Percentiles rank a stretch among this genome's conserved stretches.
These are phyloP conservation scores for Oxytropis ochrocephala DNA, from an alignment of 306 rosid species.

Conservation along the genomic window DNA sequence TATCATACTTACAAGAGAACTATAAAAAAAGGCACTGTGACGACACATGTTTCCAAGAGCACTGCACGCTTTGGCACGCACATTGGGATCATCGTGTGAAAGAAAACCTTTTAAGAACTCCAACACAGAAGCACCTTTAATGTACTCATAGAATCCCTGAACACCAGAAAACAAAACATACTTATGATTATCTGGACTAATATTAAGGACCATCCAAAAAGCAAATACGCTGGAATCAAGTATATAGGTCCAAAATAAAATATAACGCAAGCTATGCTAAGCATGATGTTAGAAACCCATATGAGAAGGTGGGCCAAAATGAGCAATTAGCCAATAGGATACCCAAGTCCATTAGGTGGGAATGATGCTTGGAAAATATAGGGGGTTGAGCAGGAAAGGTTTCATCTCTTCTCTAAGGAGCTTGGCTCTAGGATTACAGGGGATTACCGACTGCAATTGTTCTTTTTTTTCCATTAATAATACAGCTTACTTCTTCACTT, in stretches of 20 bases:
- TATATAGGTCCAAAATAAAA: not conserved
- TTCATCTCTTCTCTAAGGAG: too few species aligned
- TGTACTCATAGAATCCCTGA: conserved; percentile 78
- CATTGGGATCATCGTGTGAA: conserved; percentile 73
- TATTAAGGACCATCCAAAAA: not conserved
- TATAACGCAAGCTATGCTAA: not conserved
- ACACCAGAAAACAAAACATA: conserved; percentile 18
- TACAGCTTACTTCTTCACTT: too few species aligned
- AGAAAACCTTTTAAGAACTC: conserved; percentile 75
- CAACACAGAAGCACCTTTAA: conserved; percentile 74
- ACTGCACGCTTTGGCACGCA: conserved; percentile 94
- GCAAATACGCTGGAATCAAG: not conserved
- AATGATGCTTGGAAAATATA: too few species aligned
- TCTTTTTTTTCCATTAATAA: too few species aligned
- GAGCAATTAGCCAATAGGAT: too few species aligned
- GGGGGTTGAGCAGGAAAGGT: too few species aligned
- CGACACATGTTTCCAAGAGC: conserved; percentile 99
- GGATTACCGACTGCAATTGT: too few species aligned
- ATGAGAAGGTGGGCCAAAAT: too few species aligned
- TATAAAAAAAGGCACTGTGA: conserved; percentile 76
- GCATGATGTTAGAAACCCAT: not conserved
- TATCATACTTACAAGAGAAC: conserved; percentile 48
- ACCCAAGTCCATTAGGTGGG: too few species aligned
- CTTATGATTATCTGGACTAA: not conserved
- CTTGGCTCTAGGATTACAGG: too few species aligned